Evolutionary conservation across 306 rosid genomes (phyloP).

Genomic region (Acmispon strigosus): DNA sequence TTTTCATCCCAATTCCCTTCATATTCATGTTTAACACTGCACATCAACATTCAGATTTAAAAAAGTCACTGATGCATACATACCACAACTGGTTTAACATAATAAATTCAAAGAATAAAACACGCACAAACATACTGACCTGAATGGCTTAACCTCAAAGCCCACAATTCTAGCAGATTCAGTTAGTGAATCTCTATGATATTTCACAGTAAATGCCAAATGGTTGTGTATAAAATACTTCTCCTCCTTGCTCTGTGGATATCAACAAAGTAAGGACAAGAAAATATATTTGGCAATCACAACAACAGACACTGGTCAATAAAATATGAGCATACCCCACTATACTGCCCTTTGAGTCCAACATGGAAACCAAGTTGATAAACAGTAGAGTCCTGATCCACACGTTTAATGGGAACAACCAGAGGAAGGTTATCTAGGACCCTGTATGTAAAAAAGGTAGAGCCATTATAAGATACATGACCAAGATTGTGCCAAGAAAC

Average conservation of each 20-base stretch:
- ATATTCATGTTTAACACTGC: slow-evolving; percentile 84
- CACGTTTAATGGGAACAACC: slow-evolving; percentile 71
- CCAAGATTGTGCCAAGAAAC: not conserved
- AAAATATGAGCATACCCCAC: slow-evolving; percentile 53
- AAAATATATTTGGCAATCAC: slow-evolving; percentile 12
- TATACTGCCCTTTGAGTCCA: slow-evolving; percentile 80
- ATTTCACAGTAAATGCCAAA: slow-evolving; percentile 81
- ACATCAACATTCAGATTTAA: slow-evolving; percentile 20
- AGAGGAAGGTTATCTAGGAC: slow-evolving; percentile 95
- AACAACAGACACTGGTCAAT: slow-evolving; percentile 12
- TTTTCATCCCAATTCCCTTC: slow-evolving; percentile 81
- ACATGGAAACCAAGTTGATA: slow-evolving; percentile 88
- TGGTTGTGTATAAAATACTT: slow-evolving; percentile 83
- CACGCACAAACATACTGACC: slow-evolving; percentile 35
- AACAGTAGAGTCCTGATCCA: slow-evolving; percentile 70
- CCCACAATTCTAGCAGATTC: slow-evolving; percentile 96
- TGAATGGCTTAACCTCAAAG: slow-evolving; percentile 89
- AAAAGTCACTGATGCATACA: slow-evolving; percentile 17
- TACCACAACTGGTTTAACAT: not conserved
- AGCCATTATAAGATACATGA: slow-evolving; percentile 1
- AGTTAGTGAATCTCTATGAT: slow-evolving; percentile 67
- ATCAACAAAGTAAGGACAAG: slow-evolving; percentile 24
- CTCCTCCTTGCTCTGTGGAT: slow-evolving; percentile 79
- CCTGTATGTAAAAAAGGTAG: slow-evolving; percentile 40
- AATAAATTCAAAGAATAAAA: not conserved